Base-by-base conservation (phyloP, 495 filamentous ascomycete species). In the Parathielavia hyrcaniae region DNA sequence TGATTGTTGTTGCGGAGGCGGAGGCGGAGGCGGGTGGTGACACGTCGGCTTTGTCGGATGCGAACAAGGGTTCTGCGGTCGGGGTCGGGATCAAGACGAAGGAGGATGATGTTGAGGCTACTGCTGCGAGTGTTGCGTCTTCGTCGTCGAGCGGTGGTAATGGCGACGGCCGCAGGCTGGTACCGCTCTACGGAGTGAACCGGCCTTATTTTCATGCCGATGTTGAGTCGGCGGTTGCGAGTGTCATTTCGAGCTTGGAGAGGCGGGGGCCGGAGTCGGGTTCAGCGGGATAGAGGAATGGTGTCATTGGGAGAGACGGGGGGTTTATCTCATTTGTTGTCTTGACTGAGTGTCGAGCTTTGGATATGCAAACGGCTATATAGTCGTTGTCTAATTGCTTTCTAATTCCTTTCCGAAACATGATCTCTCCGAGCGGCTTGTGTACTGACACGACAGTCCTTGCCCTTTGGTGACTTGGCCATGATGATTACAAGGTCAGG, bases 201-300 rank as follows among this genome's bases (percentile, higher is more conserved):
- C 67, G 79, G 50, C 79, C 78, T 8, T 79, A 73, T 64, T 80
- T 81, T 66, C 79, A 81, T 47, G 59, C 79, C 8, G 79, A 82
- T 62, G 40, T 97, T 13, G 90, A 88, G n/a, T 88, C 86, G 65
- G 93, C 93, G 30, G 68, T 97, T 43, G 63, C 61, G 45, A 61
- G 57, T 20, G 47, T 48, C 32, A 26, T 63, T 19, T 48, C 52
- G 43, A 66, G 52, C 26, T 13, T 63, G 50, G 54, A 64, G 19
- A 48, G 55, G 32, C 14, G 55, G 0, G 59, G 41, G 14, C 35
- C 46, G n/a, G 59, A 56, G 22, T 61, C 12, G 47, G 47, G 54
- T 14, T 34, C 2, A 11, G 11, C 11, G 14, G 36, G 14, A 39
- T 39, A 39, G 36, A 39, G 14, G 36, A 9, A 2, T 30, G 26